phyloP scores from a whole-genome alignment of 2,329 filamentous ascomycete species.

The Thielaviopsis cerberus region DNA sequence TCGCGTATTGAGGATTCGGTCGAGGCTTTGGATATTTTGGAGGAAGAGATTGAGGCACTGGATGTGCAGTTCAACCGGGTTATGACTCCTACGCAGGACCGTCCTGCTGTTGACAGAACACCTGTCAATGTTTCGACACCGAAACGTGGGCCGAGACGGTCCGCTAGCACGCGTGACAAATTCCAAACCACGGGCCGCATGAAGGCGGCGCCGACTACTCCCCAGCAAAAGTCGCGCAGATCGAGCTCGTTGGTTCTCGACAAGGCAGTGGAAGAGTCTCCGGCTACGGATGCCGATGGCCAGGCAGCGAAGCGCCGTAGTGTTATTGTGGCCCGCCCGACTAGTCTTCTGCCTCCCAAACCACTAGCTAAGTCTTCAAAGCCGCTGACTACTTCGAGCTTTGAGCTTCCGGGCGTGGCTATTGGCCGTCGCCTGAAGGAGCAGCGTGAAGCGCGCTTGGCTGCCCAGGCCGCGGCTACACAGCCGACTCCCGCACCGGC shows the following conservation, averaged over 20 bases:
- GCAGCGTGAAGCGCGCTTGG: slow-evolving; percentile 35
- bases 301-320: slow-evolving; percentile 15
- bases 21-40: slow-evolving; percentile 41
- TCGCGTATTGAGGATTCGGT: slow-evolving; percentile 45
- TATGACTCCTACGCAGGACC: slow-evolving; percentile 1
- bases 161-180: slow-evolving; percentile 11
- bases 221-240: slow-evolving; percentile 24
- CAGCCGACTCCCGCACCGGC: slow-evolving; percentile 18
- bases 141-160: background rate
- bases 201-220: slow-evolving; percentile 21
- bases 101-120: background rate
- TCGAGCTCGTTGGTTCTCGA: slow-evolving; percentile 24
- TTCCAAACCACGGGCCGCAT: slow-evolving; percentile 22
- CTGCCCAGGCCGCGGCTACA: slow-evolving; percentile 16
- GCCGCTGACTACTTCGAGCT: slow-evolving; percentile 33
- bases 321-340: slow-evolving; percentile 18
- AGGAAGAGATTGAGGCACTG: slow-evolving; percentile 41
- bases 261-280: slow-evolving; percentile 14
- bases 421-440: slow-evolving; percentile 39
- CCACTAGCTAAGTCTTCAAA: slow-evolving; percentile 33
- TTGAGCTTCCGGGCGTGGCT: slow-evolving; percentile 45
- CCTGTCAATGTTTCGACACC: background rate
- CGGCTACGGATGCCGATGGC: slow-evolving; percentile 14
- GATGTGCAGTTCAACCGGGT: slow-evolving; percentile 16
- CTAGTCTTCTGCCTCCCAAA: slow-evolving; percentile 28